A percentile compares a stretch with the other conserved stretches of the same genome.
Evolutionary conservation across 2,329 filamentous ascomycete genomes (phyloP).

Genomic region (Fusarium succisae): DNA sequence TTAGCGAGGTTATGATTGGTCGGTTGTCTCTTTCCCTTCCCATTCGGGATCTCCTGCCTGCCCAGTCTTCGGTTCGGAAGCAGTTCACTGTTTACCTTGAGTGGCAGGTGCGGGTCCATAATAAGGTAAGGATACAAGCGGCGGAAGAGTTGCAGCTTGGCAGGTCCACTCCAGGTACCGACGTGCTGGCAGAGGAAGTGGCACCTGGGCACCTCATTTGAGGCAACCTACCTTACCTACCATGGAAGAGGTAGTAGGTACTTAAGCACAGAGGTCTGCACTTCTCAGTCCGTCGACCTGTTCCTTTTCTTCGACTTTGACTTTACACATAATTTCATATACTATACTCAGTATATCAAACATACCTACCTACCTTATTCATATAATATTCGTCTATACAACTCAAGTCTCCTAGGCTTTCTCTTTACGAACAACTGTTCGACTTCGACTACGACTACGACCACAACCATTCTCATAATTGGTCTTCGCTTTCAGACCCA

Average conservation of each 20-base stretch:
- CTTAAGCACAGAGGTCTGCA: conserved; percentile 22
- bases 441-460: conserved; percentile 1
- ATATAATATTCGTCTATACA: neutral
- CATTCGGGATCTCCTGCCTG: conserved; percentile 36
- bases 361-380: neutral
- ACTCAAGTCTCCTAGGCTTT: neutral
- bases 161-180: conserved; percentile 29
- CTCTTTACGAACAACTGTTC: neutral
- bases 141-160: neutral
- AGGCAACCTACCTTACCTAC: neutral
- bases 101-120: neutral
- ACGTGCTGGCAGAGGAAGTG: neutral
- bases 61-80: conserved; percentile 23
- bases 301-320: neutral
- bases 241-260: neutral
- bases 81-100: neutral
- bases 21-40: neutral
- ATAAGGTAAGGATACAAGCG: neutral
- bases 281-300: neutral
- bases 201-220: conserved; percentile 5
- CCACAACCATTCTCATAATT: neutral
- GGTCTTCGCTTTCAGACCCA: neutral
- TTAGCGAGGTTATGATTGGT: conserved; percentile 26
- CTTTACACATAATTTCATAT: neutral
- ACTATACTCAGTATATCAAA: neutral